Base-by-base conservation (phyloP, 1,284 basidiomycete species). In the Fomitopsis pinicola region DNA sequence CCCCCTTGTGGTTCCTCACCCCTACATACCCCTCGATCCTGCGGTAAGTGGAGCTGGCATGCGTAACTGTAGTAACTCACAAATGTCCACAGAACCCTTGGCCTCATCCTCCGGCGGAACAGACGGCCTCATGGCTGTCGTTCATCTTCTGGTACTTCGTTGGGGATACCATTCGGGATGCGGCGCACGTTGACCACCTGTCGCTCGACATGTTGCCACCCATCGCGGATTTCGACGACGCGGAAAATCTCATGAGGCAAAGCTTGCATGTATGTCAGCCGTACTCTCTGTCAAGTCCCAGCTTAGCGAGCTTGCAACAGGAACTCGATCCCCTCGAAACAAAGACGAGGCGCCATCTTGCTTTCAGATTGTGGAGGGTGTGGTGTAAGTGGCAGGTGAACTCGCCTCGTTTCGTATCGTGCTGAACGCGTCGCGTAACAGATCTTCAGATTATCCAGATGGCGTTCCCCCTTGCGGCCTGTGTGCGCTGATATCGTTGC, bases 81-180 rank as follows among this genome's bases (percentile, higher is more conserved):
- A 7, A 17, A 26, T 15, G 19, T 17, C 22, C 6, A 15, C 55
- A 83, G 80, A 69, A 78, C 52, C 78, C 79, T 2, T 69, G 70
- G 64, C 68, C 73, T 3, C 79, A 80, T 7, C 85, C 84, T 71
- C 83, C 85, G 19, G 36, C 35, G 3, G 88, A 91, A 67, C 88
- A 91, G 68, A 88, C 85, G 0, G 82, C 87, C 0, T 84, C 86
- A 0, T 75, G 83, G 55, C 65, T 87, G 14, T 87, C 82, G 3
- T 74, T 86, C 62, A 45, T 80, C 10, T 77, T 82, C 50, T 91
- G 81, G 72, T 76, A 78, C 30, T 91, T 84, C 76, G 73, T 91
- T 17, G 73, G 22, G 46, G 63, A 67, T 3, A 61, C 71, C 44
- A 69, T 77, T 55, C 68, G 64, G 59, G 62, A 64, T 19, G 74